Percentiles rank a stretch among this genome's conserved stretches.
phyloP scores from a whole-genome alignment of 768 basidiomycete species.

The Leccinum barrowsii region DNA sequence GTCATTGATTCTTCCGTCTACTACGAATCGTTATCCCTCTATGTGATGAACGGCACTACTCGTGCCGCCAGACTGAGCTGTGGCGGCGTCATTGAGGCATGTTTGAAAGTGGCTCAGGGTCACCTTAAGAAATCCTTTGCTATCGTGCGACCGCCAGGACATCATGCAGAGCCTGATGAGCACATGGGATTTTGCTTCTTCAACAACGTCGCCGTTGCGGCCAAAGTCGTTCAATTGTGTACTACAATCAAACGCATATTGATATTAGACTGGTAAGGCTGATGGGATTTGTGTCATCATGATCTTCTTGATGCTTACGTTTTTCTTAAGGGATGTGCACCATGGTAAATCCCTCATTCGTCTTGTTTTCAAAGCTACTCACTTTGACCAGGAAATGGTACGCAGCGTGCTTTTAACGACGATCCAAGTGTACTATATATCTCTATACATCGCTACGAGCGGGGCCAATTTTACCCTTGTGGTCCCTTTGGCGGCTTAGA shows the following conservation, averaged over 20 bases:
- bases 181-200: conserved; percentile 99
- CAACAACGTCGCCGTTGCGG: conserved; percentile 95
- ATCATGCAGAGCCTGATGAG: conserved; percentile 97
- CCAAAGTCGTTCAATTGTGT: conserved; percentile 70
- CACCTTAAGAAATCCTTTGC: conserved; percentile 86
- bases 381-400: conserved; percentile 78
- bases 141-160: conserved; percentile 94
- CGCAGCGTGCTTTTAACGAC: conserved; percentile 92
- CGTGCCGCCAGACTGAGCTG: conserved; percentile 84
- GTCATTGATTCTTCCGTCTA: conserved; percentile 72
- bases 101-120: conserved; percentile 77
- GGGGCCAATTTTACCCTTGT: conserved; percentile 88
- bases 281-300: background rate
- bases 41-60: conserved; percentile 84
- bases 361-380: conserved; percentile 1
- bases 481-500: conserved; percentile 86
- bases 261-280: conserved; percentile 89
- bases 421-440: conserved; percentile 91
- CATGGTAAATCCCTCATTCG: conserved; percentile 55
- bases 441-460: conserved; percentile 92
- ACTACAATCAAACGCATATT: conserved; percentile 75
- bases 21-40: conserved; percentile 90
- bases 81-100: conserved; percentile 92
- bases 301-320: conserved; percentile 6
- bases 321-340: conserved; percentile 81